These are phyloP conservation scores for Tolypocladium cylindrosporum DNA, from an alignment of 2,329 filamentous ascomycete species.

Conservation along the genomic window DNA sequence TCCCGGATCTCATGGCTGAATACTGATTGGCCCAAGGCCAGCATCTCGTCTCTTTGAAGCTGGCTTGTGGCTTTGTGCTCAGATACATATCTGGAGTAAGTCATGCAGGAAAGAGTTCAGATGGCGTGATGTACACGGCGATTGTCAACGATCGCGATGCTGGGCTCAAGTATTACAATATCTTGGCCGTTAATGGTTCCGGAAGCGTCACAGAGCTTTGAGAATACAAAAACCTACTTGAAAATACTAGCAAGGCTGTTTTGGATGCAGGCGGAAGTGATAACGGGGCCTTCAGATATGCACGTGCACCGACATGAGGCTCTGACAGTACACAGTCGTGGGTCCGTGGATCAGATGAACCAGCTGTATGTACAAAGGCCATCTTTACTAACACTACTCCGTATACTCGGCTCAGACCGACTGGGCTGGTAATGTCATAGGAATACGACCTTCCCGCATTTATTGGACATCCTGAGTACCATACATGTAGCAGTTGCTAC, in stretches of 20 bases:
- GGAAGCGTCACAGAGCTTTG: background rate
- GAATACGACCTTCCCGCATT: background rate
- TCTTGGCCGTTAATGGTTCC: background rate
- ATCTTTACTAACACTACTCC: background rate
- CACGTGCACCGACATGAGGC: background rate
- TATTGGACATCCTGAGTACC: too few relatives aligned
- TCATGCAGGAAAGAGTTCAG: too few relatives aligned
- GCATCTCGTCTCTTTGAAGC: background rate
- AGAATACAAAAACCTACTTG: background rate
- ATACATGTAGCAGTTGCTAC: too few relatives aligned
- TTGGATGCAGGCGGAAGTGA: background rate
- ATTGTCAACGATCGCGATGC: background rate
- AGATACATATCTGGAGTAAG: background rate
- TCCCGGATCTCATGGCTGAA: background rate
- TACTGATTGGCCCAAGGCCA: background rate
- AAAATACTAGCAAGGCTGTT: background rate
- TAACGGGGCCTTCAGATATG: background rate
- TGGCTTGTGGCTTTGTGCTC: background rate
- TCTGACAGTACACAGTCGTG: background rate
- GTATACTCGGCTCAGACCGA: background rate
- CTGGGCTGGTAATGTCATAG: background rate
- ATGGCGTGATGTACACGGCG: too few relatives aligned
- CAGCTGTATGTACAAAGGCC: background rate
- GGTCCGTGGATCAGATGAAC: too few relatives aligned
- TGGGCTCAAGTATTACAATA: background rate